phyloP scores from a whole-genome alignment of 2,329 filamentous ascomycete species.

The Colletotrichum euphorbiae region DNA sequence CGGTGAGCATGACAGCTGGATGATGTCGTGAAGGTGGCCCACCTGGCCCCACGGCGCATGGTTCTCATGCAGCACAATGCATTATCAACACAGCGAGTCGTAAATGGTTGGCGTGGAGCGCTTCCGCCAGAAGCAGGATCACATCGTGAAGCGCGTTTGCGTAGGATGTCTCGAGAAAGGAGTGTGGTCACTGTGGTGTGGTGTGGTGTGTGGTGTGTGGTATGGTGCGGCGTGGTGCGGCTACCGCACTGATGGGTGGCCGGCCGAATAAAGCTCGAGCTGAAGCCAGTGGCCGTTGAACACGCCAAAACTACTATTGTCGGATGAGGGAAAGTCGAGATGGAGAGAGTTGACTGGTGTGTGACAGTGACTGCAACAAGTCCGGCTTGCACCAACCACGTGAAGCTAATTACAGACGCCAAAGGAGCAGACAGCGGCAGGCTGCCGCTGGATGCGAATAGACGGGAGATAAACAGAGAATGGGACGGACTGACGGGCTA shows the following conservation, averaged over 20 bases:
- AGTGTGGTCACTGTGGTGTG: conserved; percentile 1
- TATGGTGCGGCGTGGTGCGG: conserved; percentile 4
- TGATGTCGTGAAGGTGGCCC: conserved; percentile 20
- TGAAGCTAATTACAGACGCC: conserved; percentile 18
- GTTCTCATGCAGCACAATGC: conserved; percentile 37
- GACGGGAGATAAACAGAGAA: conserved; percentile 8
- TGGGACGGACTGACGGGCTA: conserved; percentile 8
- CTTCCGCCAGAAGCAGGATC: conserved; percentile 25
- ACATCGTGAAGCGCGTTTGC: conserved; percentile 27
- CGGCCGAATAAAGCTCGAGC: conserved; percentile 7
- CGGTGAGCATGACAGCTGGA: conserved; percentile 15
- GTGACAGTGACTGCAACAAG: conserved; percentile 24
- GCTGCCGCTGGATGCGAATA: background rate
- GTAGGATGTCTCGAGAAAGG: conserved; percentile 5
- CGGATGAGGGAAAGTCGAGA: conserved; percentile 12
- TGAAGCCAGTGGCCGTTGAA: conserved; percentile 25
- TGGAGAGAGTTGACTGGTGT: conserved; percentile 21
- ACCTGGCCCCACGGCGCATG: conserved; percentile 32
- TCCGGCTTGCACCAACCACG: conserved; percentile 3
- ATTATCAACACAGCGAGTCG: conserved; percentile 19
- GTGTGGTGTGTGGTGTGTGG: background rate
- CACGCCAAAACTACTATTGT: conserved; percentile 24
- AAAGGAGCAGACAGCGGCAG: conserved; percentile 24
- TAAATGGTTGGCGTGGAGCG: conserved; percentile 36
- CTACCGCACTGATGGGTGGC: conserved; percentile 3